Evolutionary conservation across 2,329 filamentous ascomycete genomes (phyloP).

Genomic region (Hymenoscyphus scutula): DNA sequence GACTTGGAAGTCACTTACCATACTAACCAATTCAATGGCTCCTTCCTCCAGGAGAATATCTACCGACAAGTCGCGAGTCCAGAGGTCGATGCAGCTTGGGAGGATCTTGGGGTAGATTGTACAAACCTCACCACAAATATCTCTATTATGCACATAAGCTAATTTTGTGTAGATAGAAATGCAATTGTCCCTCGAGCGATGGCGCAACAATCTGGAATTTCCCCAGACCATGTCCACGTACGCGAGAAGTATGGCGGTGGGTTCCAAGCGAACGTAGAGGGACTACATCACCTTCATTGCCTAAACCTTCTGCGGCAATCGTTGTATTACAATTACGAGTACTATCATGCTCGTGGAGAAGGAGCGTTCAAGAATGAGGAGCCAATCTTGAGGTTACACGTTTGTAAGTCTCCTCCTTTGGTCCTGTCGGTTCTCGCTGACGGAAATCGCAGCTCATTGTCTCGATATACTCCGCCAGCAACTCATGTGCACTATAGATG

Average conservation of each 20-base stretch:
- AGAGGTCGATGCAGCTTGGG: constrained; percentile 51
- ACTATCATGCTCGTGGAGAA: constrained; percentile 44
- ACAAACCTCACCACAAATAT: constrained; percentile 18
- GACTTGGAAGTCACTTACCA: constrained; percentile 44
- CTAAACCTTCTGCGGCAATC: constrained; percentile 51
- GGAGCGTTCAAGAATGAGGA: constrained; percentile 48
- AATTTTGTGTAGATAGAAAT: constrained; percentile 36
- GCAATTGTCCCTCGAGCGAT: constrained; percentile 42
- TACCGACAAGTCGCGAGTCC: constrained; percentile 45
- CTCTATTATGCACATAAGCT: not conserved
- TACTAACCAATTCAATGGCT: constrained; percentile 46
- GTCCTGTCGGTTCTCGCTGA: not conserved
- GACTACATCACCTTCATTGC: constrained; percentile 48
- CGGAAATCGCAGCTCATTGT: constrained; percentile 44
- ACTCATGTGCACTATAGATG: constrained; percentile 52
- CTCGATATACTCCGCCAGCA: constrained; percentile 53
- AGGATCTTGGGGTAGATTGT: constrained; percentile 48
- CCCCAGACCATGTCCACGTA: constrained; percentile 47
- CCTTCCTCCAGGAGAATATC: constrained; percentile 47
- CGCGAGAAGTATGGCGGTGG: constrained; percentile 49
- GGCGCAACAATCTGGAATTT: constrained; percentile 44
- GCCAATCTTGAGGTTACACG: constrained; percentile 45
- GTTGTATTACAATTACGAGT: constrained; percentile 50
- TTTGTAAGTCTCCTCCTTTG: constrained; percentile 39
- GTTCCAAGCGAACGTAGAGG: constrained; percentile 46